Evolutionary conservation across 2,329 filamentous ascomycete species (phyloP), one percentile per base, ranked within the genome.

Genomic region (Arachnomyces sp.): DNA sequence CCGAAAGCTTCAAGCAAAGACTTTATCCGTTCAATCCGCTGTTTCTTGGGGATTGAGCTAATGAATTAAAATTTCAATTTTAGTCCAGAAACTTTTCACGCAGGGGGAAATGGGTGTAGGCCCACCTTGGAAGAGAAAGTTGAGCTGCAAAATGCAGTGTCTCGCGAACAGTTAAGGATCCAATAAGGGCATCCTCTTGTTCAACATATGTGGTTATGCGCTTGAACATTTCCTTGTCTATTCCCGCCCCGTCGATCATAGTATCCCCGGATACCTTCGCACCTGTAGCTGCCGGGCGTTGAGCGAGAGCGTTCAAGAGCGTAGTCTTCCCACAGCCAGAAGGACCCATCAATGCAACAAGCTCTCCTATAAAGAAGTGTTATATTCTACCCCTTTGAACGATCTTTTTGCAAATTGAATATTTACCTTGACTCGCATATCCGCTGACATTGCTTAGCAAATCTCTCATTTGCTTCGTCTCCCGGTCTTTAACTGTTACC

Each of bases 141-240:
- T 82, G 75, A 0, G 86, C 84, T 0, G 85, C 82, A 59, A 93
- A 93, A 46, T 79, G 67, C 44, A 94, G 65, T 0, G 86, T 93
- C 66, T 93, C 87, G 18, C 75, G 71, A 7, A 90, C 84, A 0
- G 86, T 93, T 48, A 93, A 68, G 0, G 82, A 82, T 3, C 86
- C 87, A 37, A 90, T 83, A 9, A 93, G 71, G 1, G 85, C 82
- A 67, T 94, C 87, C 49, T 93, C 86, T 60, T 94, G 87, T 66
- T 94, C 87, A 15, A 93, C 87, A 55, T 88, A 93, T 34, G 78
- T 78, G 40, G 77, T 82, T 36, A 90, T 70, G 35, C 75, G 70
- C 13, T 78, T 76, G 50, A 90, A 82, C 0, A 67, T 66, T 6
- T 68, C 58, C 6, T 68, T 61, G 1, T 77, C 71, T 3, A 78